Evolutionary conservation across 23 red algal species (phyloP).

Genomic region (Gracilaria domingensis): DNA sequence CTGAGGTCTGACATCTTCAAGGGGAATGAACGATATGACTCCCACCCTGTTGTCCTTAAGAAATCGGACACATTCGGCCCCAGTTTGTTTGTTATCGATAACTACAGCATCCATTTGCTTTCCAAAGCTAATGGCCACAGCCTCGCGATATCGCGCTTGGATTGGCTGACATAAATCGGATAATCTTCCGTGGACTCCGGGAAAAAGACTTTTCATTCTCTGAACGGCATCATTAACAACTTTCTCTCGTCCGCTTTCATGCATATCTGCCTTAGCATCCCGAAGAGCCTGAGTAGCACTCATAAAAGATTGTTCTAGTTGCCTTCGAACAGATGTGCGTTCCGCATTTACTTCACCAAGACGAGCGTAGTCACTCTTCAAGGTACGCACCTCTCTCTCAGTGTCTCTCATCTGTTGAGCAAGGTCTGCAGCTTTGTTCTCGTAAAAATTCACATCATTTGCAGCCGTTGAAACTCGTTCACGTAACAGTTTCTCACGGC

Average conservation of each 20-base stretch:
- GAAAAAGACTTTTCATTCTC: constrained; percentile 88
- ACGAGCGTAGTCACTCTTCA: constrained; percentile 23
- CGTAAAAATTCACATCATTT: constrained; percentile 2
- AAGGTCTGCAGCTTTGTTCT: constrained; percentile 47
- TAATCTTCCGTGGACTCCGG: constrained; percentile 90
- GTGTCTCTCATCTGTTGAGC: constrained; percentile 8
- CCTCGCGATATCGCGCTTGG: constrained; percentile 87
- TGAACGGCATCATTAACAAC: constrained; percentile 74
- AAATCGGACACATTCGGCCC: constrained; percentile 90
- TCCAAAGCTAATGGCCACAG: constrained; percentile 89
- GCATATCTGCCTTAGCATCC: constrained; percentile 73
- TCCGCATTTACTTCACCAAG: constrained; percentile 46
- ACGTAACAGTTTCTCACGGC: constrained; percentile 22
- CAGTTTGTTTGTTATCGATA: constrained; percentile 90
- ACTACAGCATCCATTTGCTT: constrained; percentile 94
- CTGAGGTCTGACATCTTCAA: constrained; percentile 79
- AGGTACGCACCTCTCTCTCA: constrained; percentile 9
- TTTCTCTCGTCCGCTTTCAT: constrained; percentile 69
- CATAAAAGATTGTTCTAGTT: constrained; percentile 52
- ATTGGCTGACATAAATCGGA: constrained; percentile 90
- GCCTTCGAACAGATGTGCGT: constrained; percentile 4
- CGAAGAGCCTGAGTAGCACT: constrained; percentile 65
- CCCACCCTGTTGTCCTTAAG: constrained; percentile 95
- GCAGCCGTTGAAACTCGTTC: constrained; percentile 30
- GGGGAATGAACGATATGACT: constrained; percentile 89